Evolutionary conservation across 2,329 filamentous ascomycete genomes (phyloP).

Genomic region (Aspergillus sp.): DNA sequence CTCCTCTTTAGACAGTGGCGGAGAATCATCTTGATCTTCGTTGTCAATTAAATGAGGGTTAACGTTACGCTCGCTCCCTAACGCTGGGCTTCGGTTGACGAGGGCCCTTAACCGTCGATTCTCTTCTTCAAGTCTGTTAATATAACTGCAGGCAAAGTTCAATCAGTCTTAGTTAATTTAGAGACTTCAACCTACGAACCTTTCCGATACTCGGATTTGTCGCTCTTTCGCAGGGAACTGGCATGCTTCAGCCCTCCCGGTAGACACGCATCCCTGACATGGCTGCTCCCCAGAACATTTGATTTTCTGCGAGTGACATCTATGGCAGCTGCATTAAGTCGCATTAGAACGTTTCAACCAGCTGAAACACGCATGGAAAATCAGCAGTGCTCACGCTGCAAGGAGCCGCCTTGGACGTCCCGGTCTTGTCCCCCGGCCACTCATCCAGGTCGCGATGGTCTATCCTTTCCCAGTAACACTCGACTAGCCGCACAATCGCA

Average conservation of each 20-base stretch:
- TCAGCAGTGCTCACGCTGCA: slow-evolving; percentile 8
- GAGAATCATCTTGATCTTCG: slow-evolving; percentile 4
- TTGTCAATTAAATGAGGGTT: background rate
- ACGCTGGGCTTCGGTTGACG: background rate
- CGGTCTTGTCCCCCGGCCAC: background rate
- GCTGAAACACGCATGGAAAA: background rate
- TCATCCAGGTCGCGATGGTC: background rate
- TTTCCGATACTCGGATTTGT: slow-evolving; percentile 1
- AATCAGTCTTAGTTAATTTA: background rate
- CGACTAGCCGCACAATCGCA: background rate
- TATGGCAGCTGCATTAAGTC: slow-evolving; percentile 5
- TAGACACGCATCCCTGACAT: slow-evolving; percentile 1
- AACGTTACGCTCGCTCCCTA: background rate
- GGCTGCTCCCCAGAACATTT: slow-evolving; percentile 7
- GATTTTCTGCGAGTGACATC: slow-evolving; percentile 5
- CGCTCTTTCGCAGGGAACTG: slow-evolving; percentile 9
- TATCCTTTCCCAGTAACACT: background rate
- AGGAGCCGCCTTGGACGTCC: slow-evolving; percentile 8
- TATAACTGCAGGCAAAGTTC: background rate
- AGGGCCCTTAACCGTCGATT: slow-evolving; percentile 1
- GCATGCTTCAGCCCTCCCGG: slow-evolving; percentile 1
- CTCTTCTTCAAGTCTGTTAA: slow-evolving; percentile 8
- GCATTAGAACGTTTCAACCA: background rate
- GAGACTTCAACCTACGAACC: background rate
- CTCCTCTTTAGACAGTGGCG: slow-evolving; percentile 11